Percentiles rank a stretch among this genome's conserved stretches.
phyloP scores from a whole-genome alignment of 225 moss, liverwort and hornwort species.

The Sphagnum contortum region DNA sequence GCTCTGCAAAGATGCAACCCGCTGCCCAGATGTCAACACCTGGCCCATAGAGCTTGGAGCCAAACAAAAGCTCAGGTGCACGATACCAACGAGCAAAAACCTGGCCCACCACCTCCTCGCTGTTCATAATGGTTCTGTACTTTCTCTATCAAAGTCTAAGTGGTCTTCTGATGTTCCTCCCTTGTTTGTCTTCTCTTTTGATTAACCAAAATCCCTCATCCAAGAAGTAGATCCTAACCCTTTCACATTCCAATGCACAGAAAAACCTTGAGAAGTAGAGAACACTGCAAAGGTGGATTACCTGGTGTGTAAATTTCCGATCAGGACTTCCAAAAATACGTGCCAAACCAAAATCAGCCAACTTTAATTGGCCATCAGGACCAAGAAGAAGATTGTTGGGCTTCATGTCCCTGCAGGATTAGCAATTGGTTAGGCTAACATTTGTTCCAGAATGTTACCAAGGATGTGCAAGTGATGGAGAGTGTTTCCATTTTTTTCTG shows the following conservation, averaged over 20 bases:
- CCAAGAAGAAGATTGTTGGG: conserved; percentile 92
- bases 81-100: conserved; percentile 99
- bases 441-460: too few relatives aligned
- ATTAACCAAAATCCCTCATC: too few relatives aligned
- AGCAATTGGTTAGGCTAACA: too few relatives aligned
- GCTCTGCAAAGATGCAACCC: conserved; percentile 98
- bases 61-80: conserved; percentile 91
- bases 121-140: too few relatives aligned
- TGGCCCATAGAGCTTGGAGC: conserved; percentile 91
- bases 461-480: too few relatives aligned
- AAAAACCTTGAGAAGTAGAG: too few relatives aligned
- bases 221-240: too few relatives aligned
- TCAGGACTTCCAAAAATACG: conserved; percentile 99
- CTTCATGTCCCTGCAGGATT: conserved; percentile 68
- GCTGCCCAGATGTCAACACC: conserved; percentile 99
- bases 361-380: conserved; percentile 86
- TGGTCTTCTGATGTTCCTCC: too few relatives aligned
- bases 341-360: conserved; percentile 95
- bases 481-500: too few relatives aligned
- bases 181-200: too few relatives aligned
- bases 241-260: too few relatives aligned
- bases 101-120: conserved; percentile 17
- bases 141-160: too few relatives aligned
- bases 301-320: conserved; percentile 96
- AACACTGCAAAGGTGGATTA: conserved; percentile 12